phyloP scores from a whole-genome alignment of 2,329 filamentous ascomycete genomes.

The Tolypocladium cylindrosporum region DNA sequence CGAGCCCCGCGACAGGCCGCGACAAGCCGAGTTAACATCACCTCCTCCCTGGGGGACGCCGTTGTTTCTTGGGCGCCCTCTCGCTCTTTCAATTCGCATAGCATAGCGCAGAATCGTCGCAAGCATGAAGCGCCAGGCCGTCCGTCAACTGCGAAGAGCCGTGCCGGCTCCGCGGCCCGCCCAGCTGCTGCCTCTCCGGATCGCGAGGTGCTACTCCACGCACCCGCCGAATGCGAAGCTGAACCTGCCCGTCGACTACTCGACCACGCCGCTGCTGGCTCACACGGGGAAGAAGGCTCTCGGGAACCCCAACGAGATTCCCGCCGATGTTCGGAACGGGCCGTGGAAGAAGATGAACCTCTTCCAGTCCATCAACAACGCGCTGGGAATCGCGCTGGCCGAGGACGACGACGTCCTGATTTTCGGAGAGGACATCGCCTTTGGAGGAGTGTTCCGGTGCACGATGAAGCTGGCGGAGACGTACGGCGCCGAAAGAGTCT shows the following conservation, averaged over 20 bases:
- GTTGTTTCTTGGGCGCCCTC: background rate
- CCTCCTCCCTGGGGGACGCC: constrained; percentile 1
- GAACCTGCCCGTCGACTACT: constrained; percentile 83
- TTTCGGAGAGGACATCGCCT: constrained; percentile 95
- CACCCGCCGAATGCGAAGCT: constrained; percentile 54
- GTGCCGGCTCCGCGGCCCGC: constrained; percentile 10
- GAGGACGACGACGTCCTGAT: constrained; percentile 79
- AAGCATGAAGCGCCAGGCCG: constrained; percentile 22
- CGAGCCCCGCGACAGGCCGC: constrained; percentile 22
- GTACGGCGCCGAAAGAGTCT: constrained; percentile 80
- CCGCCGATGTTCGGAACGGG: constrained; percentile 52
- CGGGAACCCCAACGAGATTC: constrained; percentile 60
- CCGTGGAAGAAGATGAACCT: constrained; percentile 83
- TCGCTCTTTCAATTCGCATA: constrained; percentile 1
- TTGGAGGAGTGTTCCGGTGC: constrained; percentile 92
- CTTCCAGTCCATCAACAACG: constrained; percentile 88
- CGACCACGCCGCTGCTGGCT: constrained; percentile 67
- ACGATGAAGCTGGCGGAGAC: constrained; percentile 83
- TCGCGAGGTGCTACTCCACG: constrained; percentile 37
- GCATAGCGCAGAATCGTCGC: background rate
- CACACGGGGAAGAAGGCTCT: constrained; percentile 64
- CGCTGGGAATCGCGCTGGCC: constrained; percentile 70
- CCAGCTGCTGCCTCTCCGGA: constrained; percentile 7
- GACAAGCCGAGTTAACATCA: constrained; percentile 26
- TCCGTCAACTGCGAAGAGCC: constrained; percentile 19